These are phyloP conservation scores for Puccinia coronata DNA, from an alignment of 1,284 basidiomycete species.

Conservation along the genomic window DNA sequence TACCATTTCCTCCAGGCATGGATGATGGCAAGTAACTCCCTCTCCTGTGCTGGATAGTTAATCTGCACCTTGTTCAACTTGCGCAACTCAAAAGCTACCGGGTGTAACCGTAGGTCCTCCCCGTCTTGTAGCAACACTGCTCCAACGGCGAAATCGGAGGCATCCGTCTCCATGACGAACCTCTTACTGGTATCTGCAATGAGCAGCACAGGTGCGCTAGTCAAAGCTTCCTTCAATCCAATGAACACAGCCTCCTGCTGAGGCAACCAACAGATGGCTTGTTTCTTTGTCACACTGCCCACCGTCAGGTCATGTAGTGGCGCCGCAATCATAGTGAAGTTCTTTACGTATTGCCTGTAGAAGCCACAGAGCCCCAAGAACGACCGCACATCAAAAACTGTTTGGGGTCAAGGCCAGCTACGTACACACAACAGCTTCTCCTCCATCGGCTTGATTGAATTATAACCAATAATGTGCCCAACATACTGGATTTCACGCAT, in stretches of 20 bases:
- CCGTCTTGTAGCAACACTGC: conserved; percentile 39
- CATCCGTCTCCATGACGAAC: too few relatives aligned
- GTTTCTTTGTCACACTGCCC: neutral
- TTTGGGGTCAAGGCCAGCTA: neutral
- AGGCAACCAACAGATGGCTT: neutral
- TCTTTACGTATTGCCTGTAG: neutral
- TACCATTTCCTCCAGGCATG: conserved; percentile 49
- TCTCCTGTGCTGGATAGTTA: neutral
- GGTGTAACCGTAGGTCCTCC: neutral
- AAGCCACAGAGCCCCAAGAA: neutral
- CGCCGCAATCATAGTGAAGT: neutral
- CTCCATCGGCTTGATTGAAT: neutral
- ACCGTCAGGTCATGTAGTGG: neutral
- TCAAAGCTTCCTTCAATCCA: neutral
- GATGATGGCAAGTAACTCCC: conserved; percentile 50
- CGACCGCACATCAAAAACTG: neutral
- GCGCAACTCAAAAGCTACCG: conserved; percentile 49
- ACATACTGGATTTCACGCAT: neutral
- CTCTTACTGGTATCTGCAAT: neutral
- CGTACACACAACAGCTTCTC: neutral
- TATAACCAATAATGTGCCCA: neutral
- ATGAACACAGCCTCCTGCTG: neutral
- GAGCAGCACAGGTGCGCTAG: neutral
- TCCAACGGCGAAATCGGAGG: conserved; percentile 32
- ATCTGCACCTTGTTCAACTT: conserved; percentile 43